Conservation (phyloP, 2,329 filamentous ascomycete species). For the Capronia americana region DNA sequence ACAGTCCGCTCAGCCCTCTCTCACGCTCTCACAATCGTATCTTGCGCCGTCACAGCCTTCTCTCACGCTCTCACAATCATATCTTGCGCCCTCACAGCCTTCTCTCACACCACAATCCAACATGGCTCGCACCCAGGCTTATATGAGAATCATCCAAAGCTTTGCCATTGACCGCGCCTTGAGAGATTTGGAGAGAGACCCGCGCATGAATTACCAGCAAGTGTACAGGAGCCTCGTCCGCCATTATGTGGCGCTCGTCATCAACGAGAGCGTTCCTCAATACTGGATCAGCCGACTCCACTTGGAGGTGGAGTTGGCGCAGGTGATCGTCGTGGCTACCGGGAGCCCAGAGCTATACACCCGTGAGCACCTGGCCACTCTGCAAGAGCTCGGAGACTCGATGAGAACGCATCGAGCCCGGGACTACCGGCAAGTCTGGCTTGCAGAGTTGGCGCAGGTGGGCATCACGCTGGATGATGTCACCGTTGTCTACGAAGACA, state of each 20-base stretch:
- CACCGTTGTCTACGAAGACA: not conserved
- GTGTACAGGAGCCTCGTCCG: not conserved
- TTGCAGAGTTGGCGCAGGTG: not conserved
- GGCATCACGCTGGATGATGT: not conserved
- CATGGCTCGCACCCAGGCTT: not conserved
- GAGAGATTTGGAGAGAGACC: not conserved
- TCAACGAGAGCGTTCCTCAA: not conserved
- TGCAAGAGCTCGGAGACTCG: constrained; percentile 8
- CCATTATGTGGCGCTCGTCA: not conserved
- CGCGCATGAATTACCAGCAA: not conserved
- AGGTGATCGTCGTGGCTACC: constrained; percentile 4
- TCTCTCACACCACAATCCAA: not conserved
- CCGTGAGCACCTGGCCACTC: not conserved
- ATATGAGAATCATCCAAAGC: not conserved
- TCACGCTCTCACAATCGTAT: too few species aligned
- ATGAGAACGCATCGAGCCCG: not conserved
- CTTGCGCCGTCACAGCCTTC: too few species aligned
- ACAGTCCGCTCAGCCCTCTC: too few species aligned
- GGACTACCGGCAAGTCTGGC: not conserved
- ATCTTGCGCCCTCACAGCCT: not conserved
- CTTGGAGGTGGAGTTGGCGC: constrained; percentile 2
- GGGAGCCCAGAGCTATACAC: constrained; percentile 2
- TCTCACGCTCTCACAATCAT: too few species aligned
- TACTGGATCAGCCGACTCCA: constrained; percentile 4
- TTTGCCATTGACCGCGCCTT: not conserved